Evolutionary conservation across 345 rosid species (phyloP), one percentile per base, ranked within the genome.

Genomic region (Microcos paniculata): DNA sequence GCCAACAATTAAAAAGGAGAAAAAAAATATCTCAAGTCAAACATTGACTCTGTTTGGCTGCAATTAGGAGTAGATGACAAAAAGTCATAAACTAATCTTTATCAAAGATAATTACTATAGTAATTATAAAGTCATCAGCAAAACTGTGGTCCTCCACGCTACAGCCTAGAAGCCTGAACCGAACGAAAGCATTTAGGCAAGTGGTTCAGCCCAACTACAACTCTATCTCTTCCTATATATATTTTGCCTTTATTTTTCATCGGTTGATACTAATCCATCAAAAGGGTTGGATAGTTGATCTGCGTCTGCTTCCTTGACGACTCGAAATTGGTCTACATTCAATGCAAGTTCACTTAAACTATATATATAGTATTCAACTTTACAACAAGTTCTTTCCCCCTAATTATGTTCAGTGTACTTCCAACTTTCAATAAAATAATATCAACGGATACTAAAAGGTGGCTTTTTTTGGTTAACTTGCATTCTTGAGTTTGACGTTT

Each of bases 171-270:
- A n/a, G n/a, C n/a, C 3, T 52, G 8, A 19, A 19, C 11, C n/a
- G n/a, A 35, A 21, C 4, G 16, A 24, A 14, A 24, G 14, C 21
- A 7, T 24, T 66, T 45, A 66, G 38, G 71, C 70, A 42, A 40
- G 70, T 65, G 51, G 70, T 21, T 65, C 4, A 65, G 19, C 70
- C 69, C 69, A 63, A 38, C 3, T 42, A 52, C 40, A 46, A 48
- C 57, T 28, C 72, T 68, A 18, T 24, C 56, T 30, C 57, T 28
- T 3, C 56, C 10, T 33, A 31, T 21, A 9, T 55, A 18, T 52
- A n/a, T n/a, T n/a, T n/a, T n/a, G n/a, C n/a, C n/a, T 43, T 43
- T 38, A 35, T 35, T 6, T 51, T 53, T 53, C 26, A 21, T 3
- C 11, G 13, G 13, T 53, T 63, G 48, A n/a, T 63, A 4, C 2